Conservation (phyloP, 2,329 filamentous ascomycete genomes). For the Basipetospora chlamydospora region DNA sequence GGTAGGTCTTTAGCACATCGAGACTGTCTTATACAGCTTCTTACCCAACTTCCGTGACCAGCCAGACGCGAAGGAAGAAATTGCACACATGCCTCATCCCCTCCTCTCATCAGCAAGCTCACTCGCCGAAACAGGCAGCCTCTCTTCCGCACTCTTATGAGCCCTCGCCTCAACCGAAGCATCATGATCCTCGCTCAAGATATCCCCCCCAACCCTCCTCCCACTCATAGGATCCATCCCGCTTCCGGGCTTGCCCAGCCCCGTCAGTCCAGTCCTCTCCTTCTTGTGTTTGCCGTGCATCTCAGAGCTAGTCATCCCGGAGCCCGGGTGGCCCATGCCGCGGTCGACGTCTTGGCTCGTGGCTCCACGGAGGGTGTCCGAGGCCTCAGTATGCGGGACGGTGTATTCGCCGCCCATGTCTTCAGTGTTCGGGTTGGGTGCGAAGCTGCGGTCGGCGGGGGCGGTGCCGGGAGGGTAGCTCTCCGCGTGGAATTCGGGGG, state of each 20-base stretch:
- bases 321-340: conserved; percentile 26
- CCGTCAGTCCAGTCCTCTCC: conserved; percentile 23
- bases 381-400: conserved; percentile 15
- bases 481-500: conserved; percentile 50
- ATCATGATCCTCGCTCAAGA: background rate
- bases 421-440: conserved; percentile 22
- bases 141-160: background rate
- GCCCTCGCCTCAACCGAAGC: background rate
- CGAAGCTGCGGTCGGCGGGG: conserved; percentile 28
- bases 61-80: too few relatives aligned
- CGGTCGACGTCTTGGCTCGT: conserved; percentile 25
- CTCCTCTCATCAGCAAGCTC: background rate
- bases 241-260: conserved; percentile 21
- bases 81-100: background rate
- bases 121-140: background rate
- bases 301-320: conserved; percentile 28
- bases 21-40: too few relatives aligned
- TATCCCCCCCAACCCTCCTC: conserved; percentile 16
- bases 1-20: too few relatives aligned
- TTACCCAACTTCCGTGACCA: background rate
- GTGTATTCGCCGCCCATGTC: conserved; percentile 21
- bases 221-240: conserved; percentile 14
- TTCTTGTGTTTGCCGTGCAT: conserved; percentile 23
- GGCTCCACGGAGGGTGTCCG: conserved; percentile 25
- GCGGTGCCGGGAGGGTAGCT: conserved; percentile 48